phyloP scores from a whole-genome alignment of 768 basidiomycete genomes.

The Boletus eberwhitei region DNA sequence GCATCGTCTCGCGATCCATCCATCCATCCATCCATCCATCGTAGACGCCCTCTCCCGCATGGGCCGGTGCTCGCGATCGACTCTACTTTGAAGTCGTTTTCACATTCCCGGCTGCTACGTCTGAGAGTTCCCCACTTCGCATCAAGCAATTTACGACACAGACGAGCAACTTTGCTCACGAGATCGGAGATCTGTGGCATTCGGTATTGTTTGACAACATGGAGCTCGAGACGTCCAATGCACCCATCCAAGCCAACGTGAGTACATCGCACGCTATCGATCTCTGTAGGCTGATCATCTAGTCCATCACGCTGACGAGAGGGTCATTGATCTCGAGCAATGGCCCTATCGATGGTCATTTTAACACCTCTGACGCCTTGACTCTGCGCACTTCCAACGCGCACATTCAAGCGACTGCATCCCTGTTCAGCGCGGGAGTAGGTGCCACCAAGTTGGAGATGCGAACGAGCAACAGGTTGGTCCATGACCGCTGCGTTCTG shows the following conservation, averaged over 20 bases:
- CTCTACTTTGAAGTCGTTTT: conserved; percentile 30
- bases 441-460: conserved; percentile 12
- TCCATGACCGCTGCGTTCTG: neutral
- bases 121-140: conserved; percentile 11
- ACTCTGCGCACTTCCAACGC: conserved; percentile 35
- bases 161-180: conserved; percentile 29
- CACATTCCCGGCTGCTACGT: conserved; percentile 24
- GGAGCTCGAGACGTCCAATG: conserved; percentile 21
- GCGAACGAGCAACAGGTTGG: conserved; percentile 23
- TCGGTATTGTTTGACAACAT: conserved; percentile 29
- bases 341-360: conserved; percentile 36
- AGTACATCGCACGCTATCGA: neutral
- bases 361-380: conserved; percentile 30
- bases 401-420: conserved; percentile 28
- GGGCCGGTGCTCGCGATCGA: conserved; percentile 6
- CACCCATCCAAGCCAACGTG: conserved; percentile 29
- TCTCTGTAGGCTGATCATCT: neutral
- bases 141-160: conserved; percentile 29
- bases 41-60: conserved; percentile 15
- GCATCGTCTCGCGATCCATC: neutral
- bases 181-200: conserved; percentile 26
- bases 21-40: neutral
- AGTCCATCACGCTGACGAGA: conserved; percentile 32
- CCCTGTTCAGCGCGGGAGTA: conserved; percentile 14
- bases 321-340: conserved; percentile 31